phyloP scores from a whole-genome alignment of 331 rosid genomes.

The Telfairia occidentalis region DNA sequence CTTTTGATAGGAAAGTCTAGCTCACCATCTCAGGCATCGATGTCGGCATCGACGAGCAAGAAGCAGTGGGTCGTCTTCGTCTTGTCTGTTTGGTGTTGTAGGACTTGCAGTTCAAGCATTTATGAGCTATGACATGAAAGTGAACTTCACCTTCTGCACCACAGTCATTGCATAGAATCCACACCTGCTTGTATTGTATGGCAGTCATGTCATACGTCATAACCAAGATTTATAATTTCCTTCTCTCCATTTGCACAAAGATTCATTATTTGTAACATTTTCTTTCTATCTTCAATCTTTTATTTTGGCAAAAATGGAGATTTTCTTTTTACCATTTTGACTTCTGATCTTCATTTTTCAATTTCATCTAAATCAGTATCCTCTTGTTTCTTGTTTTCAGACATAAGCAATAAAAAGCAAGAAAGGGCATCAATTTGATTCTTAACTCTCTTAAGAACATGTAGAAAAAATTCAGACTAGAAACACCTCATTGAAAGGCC shows the following conservation, averaged over 20 bases:
- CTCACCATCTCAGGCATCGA: constrained; percentile 30
- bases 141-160: constrained; percentile 46
- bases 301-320: neutral
- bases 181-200: constrained; percentile 30
- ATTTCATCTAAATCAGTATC: neutral
- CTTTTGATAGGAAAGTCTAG: neutral
- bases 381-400: neutral
- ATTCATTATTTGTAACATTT: neutral
- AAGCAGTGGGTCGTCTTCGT: constrained; percentile 25
- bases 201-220: neutral
- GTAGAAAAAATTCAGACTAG: neutral
- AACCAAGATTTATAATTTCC: neutral
- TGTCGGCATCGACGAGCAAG: constrained; percentile 23
- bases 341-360: neutral
- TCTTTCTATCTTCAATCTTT: neutral
- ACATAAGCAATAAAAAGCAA: neutral
- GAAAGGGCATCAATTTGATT: neutral
- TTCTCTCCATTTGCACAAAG: neutral
- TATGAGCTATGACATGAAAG: constrained; percentile 52
- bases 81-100: constrained; percentile 60
- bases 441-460: neutral
- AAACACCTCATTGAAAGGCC: neutral
- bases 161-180: constrained; percentile 80
- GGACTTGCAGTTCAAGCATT: constrained; percentile 54
- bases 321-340: neutral